These are phyloP conservation scores for Stipa capillata DNA, from an alignment of 176 grass and related monocot genomes.

Conservation along the genomic window DNA sequence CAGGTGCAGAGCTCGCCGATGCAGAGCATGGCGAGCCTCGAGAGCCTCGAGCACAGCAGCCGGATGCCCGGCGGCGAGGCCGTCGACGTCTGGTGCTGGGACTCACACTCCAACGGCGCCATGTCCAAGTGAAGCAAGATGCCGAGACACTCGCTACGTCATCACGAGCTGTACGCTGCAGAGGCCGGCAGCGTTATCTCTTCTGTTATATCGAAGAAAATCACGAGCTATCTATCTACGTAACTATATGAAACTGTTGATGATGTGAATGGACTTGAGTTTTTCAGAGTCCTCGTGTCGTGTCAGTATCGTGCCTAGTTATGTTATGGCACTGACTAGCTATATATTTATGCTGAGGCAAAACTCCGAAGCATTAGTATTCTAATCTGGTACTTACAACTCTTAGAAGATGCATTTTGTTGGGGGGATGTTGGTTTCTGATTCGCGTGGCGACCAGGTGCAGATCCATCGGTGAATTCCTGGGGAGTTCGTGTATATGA, in stretches of 20 bases:
- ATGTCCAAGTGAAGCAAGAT: slow-evolving; percentile 64
- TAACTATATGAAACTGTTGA: no score
- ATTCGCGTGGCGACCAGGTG: no score
- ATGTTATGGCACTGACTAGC: not conserved
- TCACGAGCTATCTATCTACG: no score
- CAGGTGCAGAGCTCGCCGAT: slow-evolving; percentile 59
- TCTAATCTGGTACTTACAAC: not conserved
- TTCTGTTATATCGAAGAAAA: no score
- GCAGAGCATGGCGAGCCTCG: slow-evolving; percentile 44
- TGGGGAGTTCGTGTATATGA: no score
- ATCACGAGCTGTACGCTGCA: no score
- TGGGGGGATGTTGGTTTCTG: no score
- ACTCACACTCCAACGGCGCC: slow-evolving; percentile 30
- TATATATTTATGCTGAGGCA: not conserved
- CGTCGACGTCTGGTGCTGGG: slow-evolving; percentile 42
- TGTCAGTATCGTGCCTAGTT: slow-evolving; percentile 1
- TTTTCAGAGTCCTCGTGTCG: slow-evolving; percentile 43
- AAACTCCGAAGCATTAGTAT: slow-evolving; percentile 12
- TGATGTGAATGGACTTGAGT: slow-evolving; percentile 29
- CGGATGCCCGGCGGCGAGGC: slow-evolving; percentile 28
- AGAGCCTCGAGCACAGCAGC: slow-evolving; percentile 39
- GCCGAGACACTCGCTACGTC: no score
- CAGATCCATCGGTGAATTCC: no score
- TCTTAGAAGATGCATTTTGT: not conserved
- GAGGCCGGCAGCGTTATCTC: no score